Evolutionary conservation across 2,329 filamentous ascomycete genomes (phyloP).

Genomic region (Calcarisporium arbuscula): DNA sequence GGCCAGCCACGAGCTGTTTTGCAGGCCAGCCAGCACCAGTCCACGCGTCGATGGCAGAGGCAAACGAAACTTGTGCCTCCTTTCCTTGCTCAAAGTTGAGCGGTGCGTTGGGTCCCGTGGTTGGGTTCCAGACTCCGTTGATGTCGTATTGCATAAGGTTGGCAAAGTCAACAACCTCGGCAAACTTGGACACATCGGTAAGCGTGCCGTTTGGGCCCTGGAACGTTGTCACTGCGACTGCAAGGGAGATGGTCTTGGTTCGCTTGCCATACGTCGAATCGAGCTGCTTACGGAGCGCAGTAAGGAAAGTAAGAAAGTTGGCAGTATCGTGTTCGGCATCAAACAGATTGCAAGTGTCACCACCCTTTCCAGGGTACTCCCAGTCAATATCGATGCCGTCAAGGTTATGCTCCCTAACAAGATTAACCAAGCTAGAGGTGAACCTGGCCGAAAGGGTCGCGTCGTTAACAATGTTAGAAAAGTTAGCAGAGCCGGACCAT

Average conservation of each 20-base stretch:
- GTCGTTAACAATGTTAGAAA: constrained; percentile 5
- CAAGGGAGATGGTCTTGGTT: constrained; percentile 5
- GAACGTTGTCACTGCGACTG: constrained; percentile 6
- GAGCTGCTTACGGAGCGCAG: too few species aligned
- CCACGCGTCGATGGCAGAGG: constrained; percentile 6
- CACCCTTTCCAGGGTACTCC: constrained; percentile 7
- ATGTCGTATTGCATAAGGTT: constrained; percentile 9
- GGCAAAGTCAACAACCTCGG: constrained; percentile 3
- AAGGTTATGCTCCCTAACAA: constrained; percentile 1
- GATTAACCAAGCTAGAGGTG: constrained; percentile 1
- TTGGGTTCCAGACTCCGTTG: constrained; percentile 7
- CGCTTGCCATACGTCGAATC: neutral
- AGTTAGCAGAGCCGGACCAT: constrained; percentile 5
- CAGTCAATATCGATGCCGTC: constrained; percentile 5
- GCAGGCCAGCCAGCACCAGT: constrained; percentile 6
- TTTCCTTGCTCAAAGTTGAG: constrained; percentile 5
- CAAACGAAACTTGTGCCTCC: constrained; percentile 5
- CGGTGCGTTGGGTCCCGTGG: constrained; percentile 6
- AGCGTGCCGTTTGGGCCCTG: constrained; percentile 6
- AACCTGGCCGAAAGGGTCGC: neutral
- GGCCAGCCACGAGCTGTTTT: constrained; percentile 3
- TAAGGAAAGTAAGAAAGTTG: too few species aligned
- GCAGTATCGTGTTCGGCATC: constrained; percentile 1
- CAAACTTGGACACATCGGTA: constrained; percentile 2
- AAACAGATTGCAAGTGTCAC: constrained; percentile 4